Base-by-base conservation (phyloP, 257 asterid genomes). In the Capsicum baccatum region DNA sequence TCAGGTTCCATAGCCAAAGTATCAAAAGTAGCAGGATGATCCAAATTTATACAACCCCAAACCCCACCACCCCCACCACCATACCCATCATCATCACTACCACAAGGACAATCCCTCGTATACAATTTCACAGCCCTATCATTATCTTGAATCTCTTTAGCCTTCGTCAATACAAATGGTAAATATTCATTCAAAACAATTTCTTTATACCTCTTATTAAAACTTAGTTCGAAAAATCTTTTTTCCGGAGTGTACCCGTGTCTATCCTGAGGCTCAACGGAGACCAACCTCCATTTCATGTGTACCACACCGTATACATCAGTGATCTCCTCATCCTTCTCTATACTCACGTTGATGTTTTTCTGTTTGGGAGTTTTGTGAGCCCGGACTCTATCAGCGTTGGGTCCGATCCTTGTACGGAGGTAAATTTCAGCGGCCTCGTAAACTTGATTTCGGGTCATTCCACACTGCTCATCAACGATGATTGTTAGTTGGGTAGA, bases 361-460 rank as follows among this genome's bases (percentile, higher is more conserved):
- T 87, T 90, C 85, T 94, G 95, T 76, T 91, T 92, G 3, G 90
- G 71, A 12, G 80, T 85, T 33, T 94, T 94, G 90, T 85, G 83
- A 6, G 86, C 97, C 60, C 87, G 91, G 56, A 95, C 82, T 3
- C 94, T 64, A 2, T 90, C 94, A 0, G 94, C 63, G 57, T 83
- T 58, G 4, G 97, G 95, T 80, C 91, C 87, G 86, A 92, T 90
- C 35, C 80, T 88, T 1, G 96, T 89, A 10, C 93, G 87, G 56
- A 93, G 96, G 85, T 93, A 93, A 10, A 89, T 79, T 66, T 95
- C 98, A 0, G 97, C 95, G 1, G 96, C 93, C 56, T 93, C 97
- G 84, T 91, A 93, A 78, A 92, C 83, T 35, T 91, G 92, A 86
- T 93, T 95, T 44, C 92, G 88, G 35, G 83, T 39, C 81, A 93